These are phyloP conservation scores for Aureobasidium sp. DNA, from an alignment of 2,329 filamentous ascomycete genomes.

Conservation along the genomic window DNA sequence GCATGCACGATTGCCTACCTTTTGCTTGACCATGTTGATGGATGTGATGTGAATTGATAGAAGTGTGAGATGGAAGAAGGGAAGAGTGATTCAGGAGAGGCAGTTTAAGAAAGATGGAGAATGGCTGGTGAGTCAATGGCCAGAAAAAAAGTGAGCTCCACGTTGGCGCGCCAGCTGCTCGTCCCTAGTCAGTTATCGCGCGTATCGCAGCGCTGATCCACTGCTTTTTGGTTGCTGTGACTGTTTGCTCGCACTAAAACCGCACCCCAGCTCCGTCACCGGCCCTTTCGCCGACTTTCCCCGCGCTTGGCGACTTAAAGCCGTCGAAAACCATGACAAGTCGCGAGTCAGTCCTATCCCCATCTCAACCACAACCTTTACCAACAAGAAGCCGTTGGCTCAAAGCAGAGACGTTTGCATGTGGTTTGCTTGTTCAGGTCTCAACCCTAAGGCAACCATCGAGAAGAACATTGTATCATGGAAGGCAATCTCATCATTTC, in stretches of 20 bases:
- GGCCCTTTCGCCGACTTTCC: background rate
- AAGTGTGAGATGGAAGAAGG: background rate
- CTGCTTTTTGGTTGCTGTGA: slow-evolving; percentile 13
- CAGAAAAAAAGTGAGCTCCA: slow-evolving; percentile 11
- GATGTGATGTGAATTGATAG: slow-evolving; percentile 8
- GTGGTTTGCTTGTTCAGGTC: background rate
- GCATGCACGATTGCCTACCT: slow-evolving; percentile 3
- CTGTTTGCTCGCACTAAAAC: slow-evolving; percentile 6
- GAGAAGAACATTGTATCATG: background rate
- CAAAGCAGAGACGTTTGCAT: background rate
- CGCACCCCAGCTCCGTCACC: background rate
- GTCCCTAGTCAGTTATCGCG: slow-evolving; percentile 7
- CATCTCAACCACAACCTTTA: background rate
- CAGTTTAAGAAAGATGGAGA: slow-evolving; percentile 5
- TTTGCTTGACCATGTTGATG: slow-evolving; percentile 18
- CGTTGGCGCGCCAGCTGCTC: slow-evolving; percentile 1
- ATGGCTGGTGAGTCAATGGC: slow-evolving; percentile 10
- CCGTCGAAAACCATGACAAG: background rate
- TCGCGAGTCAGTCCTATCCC: background rate
- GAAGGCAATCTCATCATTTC: background rate
- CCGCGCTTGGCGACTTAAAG: slow-evolving; percentile 4
- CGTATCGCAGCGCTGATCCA: slow-evolving; percentile 9
- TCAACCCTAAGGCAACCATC: background rate
- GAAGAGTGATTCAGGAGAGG: background rate
- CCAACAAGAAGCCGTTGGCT: background rate